Base-by-base conservation (phyloP, 345 rosid species). In the Iberis pinnata region DNA sequence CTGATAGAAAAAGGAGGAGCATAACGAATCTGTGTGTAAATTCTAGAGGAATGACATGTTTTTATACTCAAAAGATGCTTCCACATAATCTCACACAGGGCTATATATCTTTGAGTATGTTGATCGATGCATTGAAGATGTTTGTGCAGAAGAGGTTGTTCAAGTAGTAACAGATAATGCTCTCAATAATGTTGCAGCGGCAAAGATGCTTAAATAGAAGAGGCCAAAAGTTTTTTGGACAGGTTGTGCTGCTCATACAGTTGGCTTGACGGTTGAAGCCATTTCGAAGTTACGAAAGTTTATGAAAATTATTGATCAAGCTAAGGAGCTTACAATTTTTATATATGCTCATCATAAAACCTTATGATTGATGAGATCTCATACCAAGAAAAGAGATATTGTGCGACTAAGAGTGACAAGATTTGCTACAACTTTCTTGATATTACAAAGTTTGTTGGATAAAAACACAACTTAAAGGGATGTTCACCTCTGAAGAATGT, bases 281-380 rank as follows among this genome's bases (percentile, higher is more conserved):
- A 14, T 43, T 43, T 31, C 41, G 8, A 43, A 53, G 58, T 13
- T 53, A 14, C 32, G 27, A 1, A 32, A 35, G 26, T 18, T 53
- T 42, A 1, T 2, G 0, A 55, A 42, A n/a, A 8, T 18, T 18
- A 42, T 55, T 42, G 29, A 55, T 4, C 50, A 42, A 29, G 32
- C 29, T 2, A 56, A 56, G 1, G 13, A 1, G 1, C 6, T 42
- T 3, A 56, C 31, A 1, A 0, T 42, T 6, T 56, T 56, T 16
- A 43, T 43, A 42, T 56, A 56, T 56, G 40, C 41, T 31, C 19
- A 42, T 41, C 60, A 18, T 4, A 41, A 4, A 32, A n/a, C n/a
- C n/a, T n/a, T n/a, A n/a, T n/a, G n/a, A n/a, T n/a, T 56, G 32
- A 43, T 56, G 61, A 56, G 42, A 44, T 6, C 8, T 0, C 6